Base-by-base conservation (phyloP, 441 rosid genomes). In the Arabidopsis hybrid region DNA sequence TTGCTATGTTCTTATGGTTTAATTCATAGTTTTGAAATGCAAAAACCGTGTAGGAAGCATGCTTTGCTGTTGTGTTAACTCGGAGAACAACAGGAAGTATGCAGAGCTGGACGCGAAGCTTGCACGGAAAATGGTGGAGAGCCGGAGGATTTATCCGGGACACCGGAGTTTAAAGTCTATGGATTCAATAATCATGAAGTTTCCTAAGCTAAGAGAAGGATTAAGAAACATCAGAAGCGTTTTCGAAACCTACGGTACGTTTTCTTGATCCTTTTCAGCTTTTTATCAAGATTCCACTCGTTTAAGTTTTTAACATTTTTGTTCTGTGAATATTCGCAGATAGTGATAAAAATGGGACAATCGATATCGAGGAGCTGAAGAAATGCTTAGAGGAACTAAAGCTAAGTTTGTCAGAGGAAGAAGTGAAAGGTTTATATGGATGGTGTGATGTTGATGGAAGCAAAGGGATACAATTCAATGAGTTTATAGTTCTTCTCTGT, bases 371-470 rank as follows among this genome's bases (percentile, higher is more conserved):
- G 17, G 95, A 92, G 76, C 86, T 90, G 42, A 85, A 81, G 60
- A 83, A 80, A 52, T 90, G 95, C 64, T 81, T 92, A 65, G 82
- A 84, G 65, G 84, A 88, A 74, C 73, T 88, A 78, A 82, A 83
- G 14, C 77, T 89, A 36, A 74, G 76, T 65, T 74, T 87, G 53
- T 81, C 82, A 16, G 92, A 86, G 21, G 86, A 80, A 81, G 96
- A 89, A 76, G 80, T 90, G 6, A 85, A 84, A 78, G 96, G 89
- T 71, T 79, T 90, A 39, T 92, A 86, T 53, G 79, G 76, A 77
- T 89, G 91, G 52, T 90, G 95, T 77, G 96, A 92, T 73, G 84
- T 90, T 79, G 88, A 90, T 79, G 84, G 94, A 63, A 88, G 83
- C 75, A 78, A 83, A 81, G 91, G 88, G 78, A 90, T 92, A 78